Conservation (phyloP, 768 basidiomycete genomes). For the Mycena galopus region DNA sequence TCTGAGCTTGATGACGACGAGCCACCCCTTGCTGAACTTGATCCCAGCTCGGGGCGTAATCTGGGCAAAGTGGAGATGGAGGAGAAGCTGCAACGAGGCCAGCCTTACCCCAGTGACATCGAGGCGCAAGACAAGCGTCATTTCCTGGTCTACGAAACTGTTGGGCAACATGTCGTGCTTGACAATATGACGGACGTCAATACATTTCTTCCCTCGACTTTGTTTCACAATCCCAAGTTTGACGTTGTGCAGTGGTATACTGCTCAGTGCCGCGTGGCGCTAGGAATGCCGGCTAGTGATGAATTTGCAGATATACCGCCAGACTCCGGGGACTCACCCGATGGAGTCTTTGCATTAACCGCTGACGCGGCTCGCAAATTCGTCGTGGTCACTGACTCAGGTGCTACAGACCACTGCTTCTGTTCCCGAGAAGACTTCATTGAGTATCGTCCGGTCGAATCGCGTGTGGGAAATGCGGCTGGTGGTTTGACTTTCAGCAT, state of each 20-base stretch:
- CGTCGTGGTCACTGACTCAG: constrained; percentile 22
- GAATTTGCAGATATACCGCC: background rate
- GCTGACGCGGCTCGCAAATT: background rate
- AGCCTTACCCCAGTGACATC: constrained; percentile 22
- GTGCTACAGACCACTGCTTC: constrained; percentile 29
- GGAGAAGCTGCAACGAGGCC: background rate
- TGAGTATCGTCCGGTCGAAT: constrained; percentile 10
- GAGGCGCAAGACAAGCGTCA: background rate
- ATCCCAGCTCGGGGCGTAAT: no score
- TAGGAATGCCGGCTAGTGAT: background rate
- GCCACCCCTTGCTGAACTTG: no score
- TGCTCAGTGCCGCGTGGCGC: background rate
- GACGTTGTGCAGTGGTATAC: constrained; percentile 22
- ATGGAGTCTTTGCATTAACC: no score
- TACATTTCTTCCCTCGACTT: background rate
- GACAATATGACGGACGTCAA: constrained; percentile 15
- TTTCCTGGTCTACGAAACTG: constrained; percentile 23
- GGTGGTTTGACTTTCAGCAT: constrained; percentile 17
- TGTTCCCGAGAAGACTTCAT: constrained; percentile 13
- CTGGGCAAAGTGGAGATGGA: background rate
- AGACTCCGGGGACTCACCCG: background rate
- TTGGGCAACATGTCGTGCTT: constrained; percentile 25
- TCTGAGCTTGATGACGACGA: no score
- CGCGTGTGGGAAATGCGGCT: constrained; percentile 15
- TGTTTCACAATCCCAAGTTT: background rate